Conservation (phyloP, 2,329 filamentous ascomycete species). For the Falciphora oryzae region DNA sequence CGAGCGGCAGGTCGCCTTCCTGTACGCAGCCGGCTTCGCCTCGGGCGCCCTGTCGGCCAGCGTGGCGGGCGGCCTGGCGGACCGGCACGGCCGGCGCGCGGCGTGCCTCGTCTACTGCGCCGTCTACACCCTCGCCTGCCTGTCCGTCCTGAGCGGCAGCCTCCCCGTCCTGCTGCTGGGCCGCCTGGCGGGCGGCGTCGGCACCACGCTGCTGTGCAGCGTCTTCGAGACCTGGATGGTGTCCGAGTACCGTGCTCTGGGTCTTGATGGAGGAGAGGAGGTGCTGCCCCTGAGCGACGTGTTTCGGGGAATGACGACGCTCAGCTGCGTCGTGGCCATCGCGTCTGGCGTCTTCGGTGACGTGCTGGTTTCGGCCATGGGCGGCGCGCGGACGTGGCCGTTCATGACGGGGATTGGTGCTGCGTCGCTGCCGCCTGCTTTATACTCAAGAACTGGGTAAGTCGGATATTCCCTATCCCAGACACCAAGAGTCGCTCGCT, state of each 20-base stretch:
- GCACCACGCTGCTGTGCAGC: slow-evolving; percentile 51
- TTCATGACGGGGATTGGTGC: slow-evolving; percentile 41
- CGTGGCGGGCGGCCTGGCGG: slow-evolving; percentile 32
- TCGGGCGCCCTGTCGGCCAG: slow-evolving; percentile 40
- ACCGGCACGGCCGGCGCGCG: slow-evolving; percentile 41
- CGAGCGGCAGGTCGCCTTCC: slow-evolving; percentile 36
- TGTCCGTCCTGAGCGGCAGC: slow-evolving; percentile 40
- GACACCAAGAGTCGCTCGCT: too few species aligned
- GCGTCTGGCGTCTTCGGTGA: slow-evolving; percentile 46
- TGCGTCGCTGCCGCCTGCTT: slow-evolving; percentile 36
- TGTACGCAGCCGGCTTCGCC: slow-evolving; percentile 43
- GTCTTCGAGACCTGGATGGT: slow-evolving; percentile 58
- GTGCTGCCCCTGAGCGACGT: slow-evolving; percentile 41
- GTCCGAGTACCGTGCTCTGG: slow-evolving; percentile 44
- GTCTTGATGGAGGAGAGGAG: slow-evolving; percentile 31
- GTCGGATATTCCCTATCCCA: slow-evolving; percentile 15
- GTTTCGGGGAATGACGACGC: slow-evolving; percentile 45
- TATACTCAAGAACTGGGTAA: slow-evolving; percentile 44
- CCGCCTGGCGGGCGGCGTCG: slow-evolving; percentile 45
- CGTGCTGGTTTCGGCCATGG: slow-evolving; percentile 38
- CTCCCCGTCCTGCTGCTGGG: slow-evolving; percentile 44
- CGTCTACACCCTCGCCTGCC: slow-evolving; percentile 45
- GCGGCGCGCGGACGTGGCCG: slow-evolving; percentile 42
- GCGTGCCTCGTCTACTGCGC: slow-evolving; percentile 49
- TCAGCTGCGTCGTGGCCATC: slow-evolving; percentile 53